These are phyloP conservation scores for Secale cereale DNA, from an alignment of 176 grass and related monocot species.

Conservation along the genomic window DNA sequence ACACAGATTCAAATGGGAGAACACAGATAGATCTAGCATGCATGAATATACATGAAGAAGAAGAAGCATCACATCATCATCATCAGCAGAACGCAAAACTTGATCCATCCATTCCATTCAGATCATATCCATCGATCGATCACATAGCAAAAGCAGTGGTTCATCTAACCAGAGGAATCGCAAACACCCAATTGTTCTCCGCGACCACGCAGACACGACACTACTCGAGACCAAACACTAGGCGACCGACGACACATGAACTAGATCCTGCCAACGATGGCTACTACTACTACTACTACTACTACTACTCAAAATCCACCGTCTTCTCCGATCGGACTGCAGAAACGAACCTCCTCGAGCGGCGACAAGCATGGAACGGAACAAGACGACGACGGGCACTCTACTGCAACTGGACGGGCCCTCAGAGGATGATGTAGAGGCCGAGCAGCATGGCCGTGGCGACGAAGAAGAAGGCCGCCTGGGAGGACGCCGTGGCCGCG, in stretches of 20 bases:
- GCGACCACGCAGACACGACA: not conserved
- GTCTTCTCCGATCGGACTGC: not conserved
- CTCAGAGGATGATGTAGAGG: not conserved
- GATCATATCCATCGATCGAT: not conserved
- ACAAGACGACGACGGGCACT: not conserved
- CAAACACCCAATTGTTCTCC: slow-evolving; percentile 4
- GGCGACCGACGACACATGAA: not conserved
- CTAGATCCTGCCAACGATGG: not conserved
- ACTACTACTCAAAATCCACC: not conserved
- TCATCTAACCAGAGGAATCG: not conserved
- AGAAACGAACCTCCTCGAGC: not conserved
- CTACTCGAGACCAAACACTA: not conserved
- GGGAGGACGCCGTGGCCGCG: not conserved
- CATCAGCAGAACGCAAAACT: not conserved
- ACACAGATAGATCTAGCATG: not conserved
- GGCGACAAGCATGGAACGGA: not conserved
- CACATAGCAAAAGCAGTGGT: not conserved
- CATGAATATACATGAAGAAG: not conserved
- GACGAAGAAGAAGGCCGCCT: not conserved
- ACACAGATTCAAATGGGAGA: not conserved
- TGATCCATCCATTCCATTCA: not conserved
- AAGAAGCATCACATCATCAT: not conserved
- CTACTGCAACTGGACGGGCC: not conserved
- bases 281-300: not conserved
- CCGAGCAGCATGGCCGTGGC: not conserved